Percentiles rank a stretch among this genome's conserved stretches.
These are phyloP conservation scores for Erythrophleum fordii DNA, from an alignment of 306 rosid species.

Conservation along the genomic window DNA sequence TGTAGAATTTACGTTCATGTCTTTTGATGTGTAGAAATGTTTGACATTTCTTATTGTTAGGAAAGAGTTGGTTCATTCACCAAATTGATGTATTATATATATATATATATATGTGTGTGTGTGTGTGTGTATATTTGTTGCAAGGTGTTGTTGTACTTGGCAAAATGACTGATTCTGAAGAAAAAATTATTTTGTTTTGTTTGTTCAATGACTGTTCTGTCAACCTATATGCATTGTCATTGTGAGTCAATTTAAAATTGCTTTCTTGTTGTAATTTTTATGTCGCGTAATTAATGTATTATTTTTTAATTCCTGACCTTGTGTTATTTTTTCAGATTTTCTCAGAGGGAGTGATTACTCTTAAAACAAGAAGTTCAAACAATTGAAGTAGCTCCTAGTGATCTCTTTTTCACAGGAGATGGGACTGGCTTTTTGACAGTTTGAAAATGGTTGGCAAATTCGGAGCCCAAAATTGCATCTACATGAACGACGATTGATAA, in stretches of 20 bases:
- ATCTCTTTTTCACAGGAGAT: slow-evolving; percentile 55
- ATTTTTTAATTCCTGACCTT: background rate
- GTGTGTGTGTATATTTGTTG: background rate
- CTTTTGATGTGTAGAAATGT: background rate
- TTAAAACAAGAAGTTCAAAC: slow-evolving; percentile 39
- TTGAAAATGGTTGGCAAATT: slow-evolving; percentile 38
- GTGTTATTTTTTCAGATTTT: slow-evolving; percentile 28
- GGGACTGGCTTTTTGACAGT: slow-evolving; percentile 45
- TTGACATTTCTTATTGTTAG: background rate
- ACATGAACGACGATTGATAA: background rate
- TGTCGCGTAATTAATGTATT: background rate
- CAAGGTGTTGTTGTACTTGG: slow-evolving; percentile 49
- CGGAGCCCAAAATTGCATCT: background rate
- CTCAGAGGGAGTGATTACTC: slow-evolving; percentile 50
- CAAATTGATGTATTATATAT: no score
- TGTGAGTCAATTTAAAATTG: slow-evolving; percentile 39
- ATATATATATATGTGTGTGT: no score
- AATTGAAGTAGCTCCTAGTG: slow-evolving; percentile 36
- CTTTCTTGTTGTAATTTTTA: background rate
- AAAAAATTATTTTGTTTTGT: slow-evolving; percentile 43
- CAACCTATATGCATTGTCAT: slow-evolving; percentile 52
- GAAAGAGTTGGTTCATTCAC: background rate
- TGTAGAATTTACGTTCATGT: background rate
- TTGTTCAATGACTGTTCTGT: slow-evolving; percentile 51
- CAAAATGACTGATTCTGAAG: slow-evolving; percentile 44